phyloP scores from a whole-genome alignment of 768 basidiomycete species.

The Hericium alpestre region DNA sequence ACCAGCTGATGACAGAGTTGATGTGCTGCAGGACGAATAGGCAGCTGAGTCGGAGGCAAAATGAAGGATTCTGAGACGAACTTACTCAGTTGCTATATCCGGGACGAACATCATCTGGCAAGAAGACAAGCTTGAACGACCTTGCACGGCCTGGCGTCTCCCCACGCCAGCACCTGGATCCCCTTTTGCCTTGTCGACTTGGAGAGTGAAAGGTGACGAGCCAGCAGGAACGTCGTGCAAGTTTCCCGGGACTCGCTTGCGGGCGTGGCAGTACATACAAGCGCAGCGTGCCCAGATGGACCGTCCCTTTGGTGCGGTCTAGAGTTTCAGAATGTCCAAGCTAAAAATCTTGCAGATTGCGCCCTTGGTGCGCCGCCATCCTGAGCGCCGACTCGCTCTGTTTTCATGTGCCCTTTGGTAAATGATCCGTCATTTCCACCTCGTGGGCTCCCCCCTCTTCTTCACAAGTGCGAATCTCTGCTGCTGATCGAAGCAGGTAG shows the following conservation, averaged over 20 bases:
- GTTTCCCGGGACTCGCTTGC: neutral
- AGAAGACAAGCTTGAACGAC: neutral
- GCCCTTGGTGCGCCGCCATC: neutral
- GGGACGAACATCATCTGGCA: neutral
- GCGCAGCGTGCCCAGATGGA: neutral
- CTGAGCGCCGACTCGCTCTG: neutral
- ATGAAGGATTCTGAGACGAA: neutral
- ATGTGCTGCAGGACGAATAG: no score
- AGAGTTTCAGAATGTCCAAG: neutral
- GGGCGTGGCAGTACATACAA: neutral
- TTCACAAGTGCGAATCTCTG: neutral
- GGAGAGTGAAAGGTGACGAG: neutral
- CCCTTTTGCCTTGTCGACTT: neutral
- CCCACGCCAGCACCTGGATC: neutral
- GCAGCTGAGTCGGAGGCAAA: neutral
- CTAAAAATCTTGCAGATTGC: neutral
- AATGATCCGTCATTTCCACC: neutral
- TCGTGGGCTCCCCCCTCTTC: neutral
- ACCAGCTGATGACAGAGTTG: no score
- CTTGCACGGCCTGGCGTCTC: neutral
- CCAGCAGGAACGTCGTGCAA: neutral
- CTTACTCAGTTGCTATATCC: slow-evolving; percentile 4
- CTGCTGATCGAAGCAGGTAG: neutral
- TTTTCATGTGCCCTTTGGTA: neutral
- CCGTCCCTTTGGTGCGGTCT: neutral